These are phyloP conservation scores for Phylloboletellus chloephorus DNA, from an alignment of 1,284 basidiomycete genomes.

Conservation along the genomic window DNA sequence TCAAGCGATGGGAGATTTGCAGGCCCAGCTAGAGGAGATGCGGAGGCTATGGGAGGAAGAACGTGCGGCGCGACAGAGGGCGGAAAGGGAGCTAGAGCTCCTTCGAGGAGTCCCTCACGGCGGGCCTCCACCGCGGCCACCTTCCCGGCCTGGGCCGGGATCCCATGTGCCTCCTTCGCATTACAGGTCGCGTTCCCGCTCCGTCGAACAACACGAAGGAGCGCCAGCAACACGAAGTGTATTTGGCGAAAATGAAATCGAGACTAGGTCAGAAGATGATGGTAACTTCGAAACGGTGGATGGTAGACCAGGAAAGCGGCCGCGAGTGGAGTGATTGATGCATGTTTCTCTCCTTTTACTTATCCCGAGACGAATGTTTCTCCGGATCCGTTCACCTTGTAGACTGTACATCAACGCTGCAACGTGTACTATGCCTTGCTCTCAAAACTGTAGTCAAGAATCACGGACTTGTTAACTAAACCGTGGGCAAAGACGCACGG, in stretches of 20 bases:
- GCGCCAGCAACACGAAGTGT: constrained; percentile 8
- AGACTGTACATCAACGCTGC: constrained; percentile 11
- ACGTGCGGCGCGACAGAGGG: constrained; percentile 47
- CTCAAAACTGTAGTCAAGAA: not conserved
- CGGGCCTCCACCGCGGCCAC: constrained; percentile 11
- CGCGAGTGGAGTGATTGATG: constrained; percentile 22
- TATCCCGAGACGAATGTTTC: constrained; percentile 14
- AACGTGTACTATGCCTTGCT: constrained; percentile 11
- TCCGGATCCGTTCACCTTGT: constrained; percentile 14
- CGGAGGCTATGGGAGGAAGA: constrained; percentile 72
- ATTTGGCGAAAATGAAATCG: constrained; percentile 17
- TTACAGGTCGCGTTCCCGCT: constrained; percentile 26
- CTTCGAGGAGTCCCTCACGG: constrained; percentile 35
- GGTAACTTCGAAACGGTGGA: constrained; percentile 14
- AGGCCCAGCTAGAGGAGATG: constrained; percentile 73
- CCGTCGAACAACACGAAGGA: constrained; percentile 24
- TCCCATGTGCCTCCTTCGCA: constrained; percentile 1
- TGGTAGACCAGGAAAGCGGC: constrained; percentile 27
- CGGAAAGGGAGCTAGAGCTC: constrained; percentile 55
- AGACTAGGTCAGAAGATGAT: constrained; percentile 16
- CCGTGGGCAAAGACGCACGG: too few species aligned
- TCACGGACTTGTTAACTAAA: not conserved
- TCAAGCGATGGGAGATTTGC: constrained; percentile 82
- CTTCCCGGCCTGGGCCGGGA: constrained; percentile 13
- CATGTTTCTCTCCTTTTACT: constrained; percentile 14